Conservation (phyloP, 192 early-diverging fungal species). For the Phycomyces blakesleeanus region DNA sequence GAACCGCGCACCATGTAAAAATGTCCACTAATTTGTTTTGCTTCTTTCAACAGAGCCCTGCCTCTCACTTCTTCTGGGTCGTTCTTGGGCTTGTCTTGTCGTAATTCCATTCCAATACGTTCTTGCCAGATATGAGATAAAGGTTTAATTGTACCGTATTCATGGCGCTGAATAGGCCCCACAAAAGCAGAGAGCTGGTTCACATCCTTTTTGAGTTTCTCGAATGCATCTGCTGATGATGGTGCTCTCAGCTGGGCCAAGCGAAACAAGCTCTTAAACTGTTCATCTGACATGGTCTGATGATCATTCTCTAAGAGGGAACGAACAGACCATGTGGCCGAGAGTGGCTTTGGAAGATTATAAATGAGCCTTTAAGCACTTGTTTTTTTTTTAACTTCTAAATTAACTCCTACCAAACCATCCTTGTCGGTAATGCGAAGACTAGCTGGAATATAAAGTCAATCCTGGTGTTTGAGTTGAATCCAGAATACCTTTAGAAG, state of each 20-base stretch:
- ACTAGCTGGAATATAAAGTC: no score
- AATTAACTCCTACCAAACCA: no score
- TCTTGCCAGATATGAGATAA: constrained; percentile 29
- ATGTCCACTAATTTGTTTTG: constrained; percentile 24
- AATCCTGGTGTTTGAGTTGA: no score
- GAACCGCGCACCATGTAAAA: constrained; percentile 21
- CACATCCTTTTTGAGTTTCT: constrained; percentile 28
- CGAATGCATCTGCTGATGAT: not conserved
- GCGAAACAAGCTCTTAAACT: constrained; percentile 20
- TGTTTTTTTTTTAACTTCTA: no score
- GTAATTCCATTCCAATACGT: constrained; percentile 5
- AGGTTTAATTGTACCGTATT: constrained; percentile 18
- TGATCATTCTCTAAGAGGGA: constrained; percentile 11
- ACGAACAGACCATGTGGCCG: constrained; percentile 35
- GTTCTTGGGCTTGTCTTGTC: constrained; percentile 6
- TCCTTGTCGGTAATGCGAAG: not conserved
- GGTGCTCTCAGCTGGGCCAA: constrained; percentile 17
- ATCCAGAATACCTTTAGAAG: no score
- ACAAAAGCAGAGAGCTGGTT: constrained; percentile 30
- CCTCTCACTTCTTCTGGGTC: constrained; percentile 5
- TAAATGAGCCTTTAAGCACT: not conserved
- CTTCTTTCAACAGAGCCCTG: constrained; percentile 13
- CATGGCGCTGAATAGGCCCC: constrained; percentile 20
- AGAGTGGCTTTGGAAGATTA: constrained; percentile 13
- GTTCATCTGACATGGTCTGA: constrained; percentile 17